Evolutionary conservation across 2,329 filamentous ascomycete genomes (phyloP).

Genomic region (Tolypocladium endophyticum): DNA sequence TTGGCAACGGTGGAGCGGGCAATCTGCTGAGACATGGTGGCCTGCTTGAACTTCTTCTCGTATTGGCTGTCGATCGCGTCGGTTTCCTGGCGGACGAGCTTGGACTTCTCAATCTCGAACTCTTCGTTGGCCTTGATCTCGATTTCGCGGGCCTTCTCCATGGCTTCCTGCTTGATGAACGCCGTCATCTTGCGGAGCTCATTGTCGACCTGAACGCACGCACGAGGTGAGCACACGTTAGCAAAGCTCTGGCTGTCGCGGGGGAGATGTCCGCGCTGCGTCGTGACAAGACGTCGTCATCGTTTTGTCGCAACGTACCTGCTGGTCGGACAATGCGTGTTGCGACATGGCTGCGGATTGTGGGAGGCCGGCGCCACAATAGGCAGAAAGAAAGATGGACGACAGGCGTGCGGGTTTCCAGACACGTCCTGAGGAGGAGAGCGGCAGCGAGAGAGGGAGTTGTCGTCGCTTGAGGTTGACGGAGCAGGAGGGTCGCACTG

Average conservation of each 20-base stretch:
- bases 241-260: neutral
- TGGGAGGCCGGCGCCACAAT: slow-evolving; percentile 11
- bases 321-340: slow-evolving; percentile 95
- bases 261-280: slow-evolving; percentile 7
- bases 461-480: slow-evolving; percentile 2
- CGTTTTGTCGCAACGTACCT: slow-evolving; percentile 46
- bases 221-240: neutral
- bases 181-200: slow-evolving; percentile 99
- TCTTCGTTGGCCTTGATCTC: slow-evolving; percentile 98
- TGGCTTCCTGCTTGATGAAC: slow-evolving; percentile 98
- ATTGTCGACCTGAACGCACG: slow-evolving; percentile 68
- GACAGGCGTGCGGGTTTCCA: neutral
- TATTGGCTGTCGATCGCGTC: slow-evolving; percentile 84
- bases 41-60: slow-evolving; percentile 99
- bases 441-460: neutral
- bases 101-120: slow-evolving; percentile 97
- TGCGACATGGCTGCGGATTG: slow-evolving; percentile 65
- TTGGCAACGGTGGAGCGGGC: slow-evolving; percentile 92
- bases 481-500: slow-evolving; percentile 6
- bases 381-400: slow-evolving; percentile 7
- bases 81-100: slow-evolving; percentile 93
- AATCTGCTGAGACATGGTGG: slow-evolving; percentile 97
- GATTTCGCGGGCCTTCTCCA: slow-evolving; percentile 95
- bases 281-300: slow-evolving; percentile 4
- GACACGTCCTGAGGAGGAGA: neutral